Evolutionary conservation across 1,139 yeast species (phyloP), one percentile per base, ranked within the genome.

Genomic region (Lodderomyces jiufengensis): DNA sequence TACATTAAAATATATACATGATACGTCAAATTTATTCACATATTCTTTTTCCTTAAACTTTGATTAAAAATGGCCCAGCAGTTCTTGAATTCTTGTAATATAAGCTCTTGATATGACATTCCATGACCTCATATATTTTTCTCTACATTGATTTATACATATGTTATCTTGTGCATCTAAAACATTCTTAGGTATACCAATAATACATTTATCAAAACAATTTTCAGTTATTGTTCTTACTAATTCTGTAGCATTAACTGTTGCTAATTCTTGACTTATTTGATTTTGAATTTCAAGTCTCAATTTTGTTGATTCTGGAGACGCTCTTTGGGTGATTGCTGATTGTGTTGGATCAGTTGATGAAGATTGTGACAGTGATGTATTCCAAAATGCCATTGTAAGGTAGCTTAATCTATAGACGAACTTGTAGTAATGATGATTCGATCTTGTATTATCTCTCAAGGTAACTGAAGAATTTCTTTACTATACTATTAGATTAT

Each of bases 121-220:
- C 96, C 96, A 88, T 27, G 95, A 80, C 59, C 84, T 76, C 94
- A 88, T 83, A 62, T 86, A 88, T 64, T 87, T 88, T 46, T 83
- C 83, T 54, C 85, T 72, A 57, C 97, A 88, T 55, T 80, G 83
- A 45, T 72, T 76, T 37, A 87, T 73, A 61, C 96, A 87, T 16
- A 42, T 45, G 36, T 62, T 60, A 42, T 67, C 66, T 29, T 49
- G 57, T 6, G 55, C 45, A 24, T 56, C 57, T 43, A 67, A 50
- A 4, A 42, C 24, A 28, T 73, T 59, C 18, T 74, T 70, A 6
- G 87, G 87, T 29, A 59, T 63, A 9, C 11, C 26, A 18, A 59
- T 61, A 38, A 85, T 67, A 61, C 97, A 88, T 56, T 78, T 77
- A 36, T 81, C 83, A 57, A 84, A 88, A 58, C 97, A 88, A 66